phyloP scores from a whole-genome alignment of 1,284 basidiomycete species.

The Apiotrichum brassicae region DNA sequence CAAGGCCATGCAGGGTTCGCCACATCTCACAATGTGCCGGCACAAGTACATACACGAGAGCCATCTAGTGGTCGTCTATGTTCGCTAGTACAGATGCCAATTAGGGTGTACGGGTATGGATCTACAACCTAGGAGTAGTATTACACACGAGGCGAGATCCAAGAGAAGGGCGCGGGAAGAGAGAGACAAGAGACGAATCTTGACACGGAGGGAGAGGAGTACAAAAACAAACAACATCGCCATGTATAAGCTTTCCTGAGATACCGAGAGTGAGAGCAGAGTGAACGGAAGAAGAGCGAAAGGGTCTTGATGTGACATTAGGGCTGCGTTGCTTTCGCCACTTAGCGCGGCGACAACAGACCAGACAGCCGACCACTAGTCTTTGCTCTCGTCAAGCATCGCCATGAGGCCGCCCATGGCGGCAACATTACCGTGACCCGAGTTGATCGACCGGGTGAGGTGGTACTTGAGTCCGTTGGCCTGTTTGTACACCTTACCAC shows the following conservation, averaged over 20 bases:
- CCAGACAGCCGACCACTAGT: too few species aligned
- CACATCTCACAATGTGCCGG: too few species aligned
- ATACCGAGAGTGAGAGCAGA: background rate
- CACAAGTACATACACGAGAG: constrained; percentile 1
- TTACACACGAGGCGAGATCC: too few species aligned
- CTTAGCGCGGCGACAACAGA: too few species aligned
- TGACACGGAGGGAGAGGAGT: too few species aligned
- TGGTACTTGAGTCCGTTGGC: constrained; percentile 48
- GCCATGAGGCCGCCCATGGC: constrained; percentile 33
- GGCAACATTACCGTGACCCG: constrained; percentile 42
- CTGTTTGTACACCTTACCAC: constrained; percentile 58
- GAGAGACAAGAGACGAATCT: too few species aligned
- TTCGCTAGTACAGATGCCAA: background rate
- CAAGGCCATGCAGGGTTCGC: too few species aligned
- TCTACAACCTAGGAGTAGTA: constrained; percentile 1
- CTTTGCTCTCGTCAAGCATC: constrained; percentile 20
- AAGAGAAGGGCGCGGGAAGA: too few species aligned
- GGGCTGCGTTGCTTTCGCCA: too few species aligned
- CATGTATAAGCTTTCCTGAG: too few species aligned
- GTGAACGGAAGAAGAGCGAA: too few species aligned
- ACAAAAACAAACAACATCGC: background rate
- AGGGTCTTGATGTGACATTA: too few species aligned
- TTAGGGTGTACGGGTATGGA: background rate
- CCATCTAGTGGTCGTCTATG: background rate
- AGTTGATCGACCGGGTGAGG: constrained; percentile 43